Conservation (phyloP, 2,329 filamentous ascomycete species). For the Scedosporium apiospermum region DNA sequence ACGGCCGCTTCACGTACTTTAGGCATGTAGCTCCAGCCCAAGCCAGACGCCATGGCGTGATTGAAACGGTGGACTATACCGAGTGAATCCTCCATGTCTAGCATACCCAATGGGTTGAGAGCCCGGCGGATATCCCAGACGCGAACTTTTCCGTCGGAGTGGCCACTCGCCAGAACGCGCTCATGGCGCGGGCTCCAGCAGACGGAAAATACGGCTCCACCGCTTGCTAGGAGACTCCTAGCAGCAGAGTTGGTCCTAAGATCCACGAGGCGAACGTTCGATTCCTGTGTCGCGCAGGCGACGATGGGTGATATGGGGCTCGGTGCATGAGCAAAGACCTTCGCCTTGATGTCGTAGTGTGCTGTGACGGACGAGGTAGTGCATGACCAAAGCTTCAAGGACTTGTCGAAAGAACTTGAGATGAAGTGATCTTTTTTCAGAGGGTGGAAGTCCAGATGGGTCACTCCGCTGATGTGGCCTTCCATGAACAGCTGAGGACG, state of each 20-base stretch:
- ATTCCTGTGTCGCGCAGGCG: conserved; percentile 80
- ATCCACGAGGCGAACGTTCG: conserved; percentile 75
- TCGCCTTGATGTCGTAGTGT: conserved; percentile 57
- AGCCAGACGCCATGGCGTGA: conserved; percentile 20
- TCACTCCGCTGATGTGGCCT: conserved; percentile 61
- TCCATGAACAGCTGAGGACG: conserved; percentile 16
- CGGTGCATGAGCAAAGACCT: conserved; percentile 67
- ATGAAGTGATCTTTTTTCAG: conserved; percentile 70
- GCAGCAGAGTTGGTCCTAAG: conserved; percentile 68
- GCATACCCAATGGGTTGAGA: conserved; percentile 61
- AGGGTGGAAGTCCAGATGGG: conserved; percentile 67
- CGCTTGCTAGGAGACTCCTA: conserved; percentile 61
- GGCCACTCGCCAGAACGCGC: conserved; percentile 72
- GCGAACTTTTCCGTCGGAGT: conserved; percentile 73
- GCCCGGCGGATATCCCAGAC: conserved; percentile 83
- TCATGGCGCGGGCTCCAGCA: conserved; percentile 77
- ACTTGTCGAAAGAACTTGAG: conserved; percentile 69
- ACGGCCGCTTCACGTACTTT: conserved; percentile 41
- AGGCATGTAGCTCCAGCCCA: conserved; percentile 19
- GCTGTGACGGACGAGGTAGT: conserved; percentile 50
- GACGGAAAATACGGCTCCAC: conserved; percentile 56
- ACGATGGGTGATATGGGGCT: conserved; percentile 72
- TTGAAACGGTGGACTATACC: conserved; percentile 45
- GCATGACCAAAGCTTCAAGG: conserved; percentile 66
- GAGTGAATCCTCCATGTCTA: conserved; percentile 76